Percentiles rank a stretch among this genome's conserved stretches.
Conservation (phyloP, 163 green algal species). For the Volvox carteri region DNA sequence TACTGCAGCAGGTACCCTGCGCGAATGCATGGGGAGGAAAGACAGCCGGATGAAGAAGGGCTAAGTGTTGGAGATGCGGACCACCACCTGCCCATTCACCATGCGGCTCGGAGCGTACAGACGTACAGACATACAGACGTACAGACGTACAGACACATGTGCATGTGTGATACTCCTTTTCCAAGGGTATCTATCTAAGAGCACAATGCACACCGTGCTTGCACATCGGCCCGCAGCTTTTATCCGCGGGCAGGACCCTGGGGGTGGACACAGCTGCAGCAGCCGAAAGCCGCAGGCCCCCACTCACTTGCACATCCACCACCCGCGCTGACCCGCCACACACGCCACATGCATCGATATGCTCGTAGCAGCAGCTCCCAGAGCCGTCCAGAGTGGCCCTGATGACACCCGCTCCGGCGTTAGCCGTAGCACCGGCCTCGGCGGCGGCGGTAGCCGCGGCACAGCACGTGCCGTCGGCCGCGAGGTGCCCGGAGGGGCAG, state of each 20-base stretch:
- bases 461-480: conserved; percentile 60
- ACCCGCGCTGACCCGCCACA: conserved; percentile 65
- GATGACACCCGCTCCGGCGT: background rate
- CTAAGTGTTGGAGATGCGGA: too few species aligned
- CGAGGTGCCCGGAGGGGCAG: conserved; percentile 54
- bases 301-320: conserved; percentile 64
- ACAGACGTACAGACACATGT: too few species aligned
- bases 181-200: too few species aligned
- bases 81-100: too few species aligned
- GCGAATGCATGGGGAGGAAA: too few species aligned
- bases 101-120: too few species aligned
- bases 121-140: too few species aligned
- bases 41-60: too few species aligned
- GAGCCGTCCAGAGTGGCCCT: conserved; percentile 47
- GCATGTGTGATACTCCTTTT: too few species aligned
- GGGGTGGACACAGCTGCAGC: background rate
- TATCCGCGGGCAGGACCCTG: too few species aligned
- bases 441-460: background rate
- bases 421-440: background rate
- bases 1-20: conserved; percentile 69
- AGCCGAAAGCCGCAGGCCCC: background rate
- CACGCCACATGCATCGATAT: conserved; percentile 70
- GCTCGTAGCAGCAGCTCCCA: conserved; percentile 65
- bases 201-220: too few species aligned
- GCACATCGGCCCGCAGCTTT: too few species aligned